Conservation (phyloP, 2,329 filamentous ascomycete species). For the Esteya vermicola region DNA sequence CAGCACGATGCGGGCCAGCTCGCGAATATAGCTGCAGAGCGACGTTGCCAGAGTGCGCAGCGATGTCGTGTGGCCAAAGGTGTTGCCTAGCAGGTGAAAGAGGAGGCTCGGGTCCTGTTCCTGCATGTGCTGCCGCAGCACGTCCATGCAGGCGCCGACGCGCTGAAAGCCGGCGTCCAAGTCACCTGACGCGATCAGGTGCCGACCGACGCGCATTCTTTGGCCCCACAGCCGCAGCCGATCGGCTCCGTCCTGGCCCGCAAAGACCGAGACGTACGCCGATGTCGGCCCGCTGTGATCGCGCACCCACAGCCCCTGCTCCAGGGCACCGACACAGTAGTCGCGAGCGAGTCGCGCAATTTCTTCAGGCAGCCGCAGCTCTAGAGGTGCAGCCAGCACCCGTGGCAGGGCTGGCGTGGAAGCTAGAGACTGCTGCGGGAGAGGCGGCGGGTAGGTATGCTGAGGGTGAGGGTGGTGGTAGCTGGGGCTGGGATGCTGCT, state of each 20-base stretch:
- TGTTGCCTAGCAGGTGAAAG: conserved; percentile 10
- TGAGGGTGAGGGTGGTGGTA: no score
- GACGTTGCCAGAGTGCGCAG: conserved; percentile 2
- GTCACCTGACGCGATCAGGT: conserved; percentile 9
- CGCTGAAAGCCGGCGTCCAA: conserved; percentile 10
- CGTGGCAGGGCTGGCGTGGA: not conserved
- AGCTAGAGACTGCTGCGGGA: not conserved
- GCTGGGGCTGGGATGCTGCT: no score
- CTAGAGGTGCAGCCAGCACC: conserved; percentile 5
- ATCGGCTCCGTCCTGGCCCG: conserved; percentile 6
- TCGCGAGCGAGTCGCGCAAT: conserved; percentile 10
- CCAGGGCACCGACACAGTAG: conserved; percentile 12
- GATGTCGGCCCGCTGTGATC: conserved; percentile 3
- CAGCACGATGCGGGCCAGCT: conserved; percentile 6
- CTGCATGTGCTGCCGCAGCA: conserved; percentile 11
- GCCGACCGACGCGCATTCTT: conserved; percentile 9
- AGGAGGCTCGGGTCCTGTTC: conserved; percentile 14
- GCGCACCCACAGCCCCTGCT: conserved; percentile 11
- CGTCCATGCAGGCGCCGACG: conserved; percentile 12
- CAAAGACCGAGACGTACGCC: conserved; percentile 1
- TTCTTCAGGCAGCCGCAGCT: conserved; percentile 11
- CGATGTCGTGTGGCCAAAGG: conserved; percentile 4
- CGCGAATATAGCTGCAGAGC: conserved; percentile 6
- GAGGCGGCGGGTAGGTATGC: not conserved
- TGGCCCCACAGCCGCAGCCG: conserved; percentile 12